Conservation (phyloP, 2,329 filamentous ascomycete species). For the Claviceps fusiformis region DNA sequence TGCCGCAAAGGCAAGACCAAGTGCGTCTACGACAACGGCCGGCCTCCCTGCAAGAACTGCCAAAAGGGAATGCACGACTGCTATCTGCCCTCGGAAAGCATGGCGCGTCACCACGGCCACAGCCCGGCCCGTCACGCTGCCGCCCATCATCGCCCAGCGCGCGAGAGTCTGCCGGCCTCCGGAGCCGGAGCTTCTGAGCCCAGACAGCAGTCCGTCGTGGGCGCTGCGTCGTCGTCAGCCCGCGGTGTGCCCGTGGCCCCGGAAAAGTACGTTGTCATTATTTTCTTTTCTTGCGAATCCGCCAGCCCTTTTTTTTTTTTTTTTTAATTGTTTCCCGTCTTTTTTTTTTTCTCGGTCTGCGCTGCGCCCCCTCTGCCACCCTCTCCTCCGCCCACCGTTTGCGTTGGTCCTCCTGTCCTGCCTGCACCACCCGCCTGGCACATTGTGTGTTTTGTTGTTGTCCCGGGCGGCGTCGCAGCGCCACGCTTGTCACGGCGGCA, state of each 20-base stretch:
- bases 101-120: slow-evolving; percentile 45
- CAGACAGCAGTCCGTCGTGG: slow-evolving; percentile 29
- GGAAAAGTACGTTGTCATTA: slow-evolving; percentile 44
- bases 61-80: slow-evolving; percentile 51
- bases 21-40: slow-evolving; percentile 48
- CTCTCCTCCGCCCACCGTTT: not conserved
- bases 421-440: not conserved
- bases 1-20: slow-evolving; percentile 53
- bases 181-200: slow-evolving; percentile 31
- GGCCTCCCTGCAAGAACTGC: slow-evolving; percentile 50
- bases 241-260: slow-evolving; percentile 32
- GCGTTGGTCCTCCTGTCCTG: not conserved
- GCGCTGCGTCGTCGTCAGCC: slow-evolving; percentile 29
- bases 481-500: not conserved
- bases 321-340: no score
- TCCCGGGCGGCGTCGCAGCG: not conserved
- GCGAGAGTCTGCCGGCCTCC: slow-evolving; percentile 41
- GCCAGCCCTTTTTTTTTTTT: no score
- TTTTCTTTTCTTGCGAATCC: no score
- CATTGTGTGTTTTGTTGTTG: not conserved
- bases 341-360: no score
- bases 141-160: slow-evolving; percentile 35
- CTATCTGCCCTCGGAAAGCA: slow-evolving; percentile 46
- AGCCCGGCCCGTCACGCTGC: slow-evolving; percentile 37
- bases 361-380: not conserved